These are phyloP conservation scores for Monoraphidium neglectum DNA, from an alignment of 139 green algal genomes.

Conservation along the genomic window DNA sequence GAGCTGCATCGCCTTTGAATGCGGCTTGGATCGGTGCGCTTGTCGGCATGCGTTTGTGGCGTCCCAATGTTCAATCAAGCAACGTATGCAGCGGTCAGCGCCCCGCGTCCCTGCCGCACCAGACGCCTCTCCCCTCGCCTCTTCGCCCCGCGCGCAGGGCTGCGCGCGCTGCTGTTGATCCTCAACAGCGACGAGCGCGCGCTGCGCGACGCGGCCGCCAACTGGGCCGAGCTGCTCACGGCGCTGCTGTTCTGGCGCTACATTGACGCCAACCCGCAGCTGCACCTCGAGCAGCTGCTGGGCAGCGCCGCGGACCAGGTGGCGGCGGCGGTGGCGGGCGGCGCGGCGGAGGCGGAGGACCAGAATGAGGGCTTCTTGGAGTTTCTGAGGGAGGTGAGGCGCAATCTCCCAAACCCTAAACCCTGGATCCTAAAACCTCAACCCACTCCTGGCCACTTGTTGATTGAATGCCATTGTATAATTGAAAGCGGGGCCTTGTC, in stretches of 20 bases:
- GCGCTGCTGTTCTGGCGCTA: constrained; percentile 57
- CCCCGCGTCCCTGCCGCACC: too few relatives aligned
- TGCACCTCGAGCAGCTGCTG: constrained; percentile 51
- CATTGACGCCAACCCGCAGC: constrained; percentile 29
- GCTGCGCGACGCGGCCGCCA: constrained; percentile 5
- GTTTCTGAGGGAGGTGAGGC: constrained; percentile 34
- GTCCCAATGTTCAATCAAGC: too few relatives aligned
- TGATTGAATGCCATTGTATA: too few relatives aligned
- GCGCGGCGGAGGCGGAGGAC: constrained; percentile 10
- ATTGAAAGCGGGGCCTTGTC: too few relatives aligned
- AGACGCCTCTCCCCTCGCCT: too few relatives aligned
- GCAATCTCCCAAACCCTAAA: too few relatives aligned
- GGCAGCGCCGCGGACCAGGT: not conserved
- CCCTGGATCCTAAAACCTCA: too few relatives aligned
- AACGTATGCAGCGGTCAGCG: too few relatives aligned
- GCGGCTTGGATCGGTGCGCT: too few relatives aligned
- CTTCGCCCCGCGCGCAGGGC: constrained; percentile 25
- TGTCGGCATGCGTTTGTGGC: too few relatives aligned
- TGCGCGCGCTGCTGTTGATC: constrained; percentile 48
- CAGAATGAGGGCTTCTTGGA: constrained; percentile 19
- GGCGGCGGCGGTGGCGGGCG: not conserved
- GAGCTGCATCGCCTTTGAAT: not conserved
- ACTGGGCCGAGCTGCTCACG: constrained; percentile 70
- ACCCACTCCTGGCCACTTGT: too few relatives aligned
- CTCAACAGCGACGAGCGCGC: constrained; percentile 48